Base-by-base conservation (phyloP, 768 basidiomycete species). In the Suillus cothurnatus region DNA sequence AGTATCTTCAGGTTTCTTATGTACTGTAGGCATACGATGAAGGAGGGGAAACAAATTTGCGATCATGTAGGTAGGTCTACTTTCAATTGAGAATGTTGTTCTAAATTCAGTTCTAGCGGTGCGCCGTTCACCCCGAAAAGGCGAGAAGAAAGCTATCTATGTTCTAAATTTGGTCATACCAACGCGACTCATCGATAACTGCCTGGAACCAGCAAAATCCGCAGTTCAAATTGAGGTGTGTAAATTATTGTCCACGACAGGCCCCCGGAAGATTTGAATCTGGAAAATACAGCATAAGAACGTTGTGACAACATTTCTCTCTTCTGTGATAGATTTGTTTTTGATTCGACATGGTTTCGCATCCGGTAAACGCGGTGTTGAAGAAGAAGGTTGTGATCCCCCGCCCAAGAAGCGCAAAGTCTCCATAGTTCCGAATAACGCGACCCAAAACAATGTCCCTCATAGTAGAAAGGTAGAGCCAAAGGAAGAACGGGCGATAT, bases 131-230 rank as follows among this genome's bases (percentile, higher is more conserved):
- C 92, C 94, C 38, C 87, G 90, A 47, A 94, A 92, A 77, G 75
- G 79, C 28, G 93, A 94, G 72, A 88, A 88, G 75, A 86, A 86
- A 74, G 88, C 95, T 6, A 86, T 95, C 66, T 98, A 92, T 74
- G 90, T 95, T 55, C 79, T 99, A 56, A 88, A 93, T 72, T 72
- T 99, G 65, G 81, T 79, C 11, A 77, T 95, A 23, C 88, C 93
- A 52, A 78, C 87, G 3, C 77, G 80, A 31, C 80, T 88, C 32
- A 80, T 97, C 11, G 94, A 97, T 71, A 90, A 91, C 63, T 86
- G 87, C 65, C 72, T 95, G 34, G 94, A 93, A 68, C 93, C 95
- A n/a, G 80, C 85, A 21, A 96, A 95, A 78, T 78, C 80, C 5
- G 71, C 79, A 6, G 81, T 95, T 38, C 85, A 89, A 63, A 80